phyloP scores from a whole-genome alignment of 2,329 filamentous ascomycete species.

The Nothomitra cinnamomea region DNA sequence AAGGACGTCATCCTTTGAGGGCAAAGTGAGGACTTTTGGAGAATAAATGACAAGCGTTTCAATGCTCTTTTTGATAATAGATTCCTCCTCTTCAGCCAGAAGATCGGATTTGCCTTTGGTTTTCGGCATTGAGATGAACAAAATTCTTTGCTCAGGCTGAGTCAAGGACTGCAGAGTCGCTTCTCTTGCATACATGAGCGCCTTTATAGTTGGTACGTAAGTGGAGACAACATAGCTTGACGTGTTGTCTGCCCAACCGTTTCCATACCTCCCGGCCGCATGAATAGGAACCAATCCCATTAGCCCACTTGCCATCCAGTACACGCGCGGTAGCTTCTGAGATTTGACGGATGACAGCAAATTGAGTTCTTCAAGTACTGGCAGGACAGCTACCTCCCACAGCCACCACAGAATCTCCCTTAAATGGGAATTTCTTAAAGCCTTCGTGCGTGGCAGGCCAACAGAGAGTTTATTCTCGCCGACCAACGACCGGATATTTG shows the following conservation, averaged over 20 bases:
- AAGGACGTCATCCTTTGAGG: not conserved
- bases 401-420: conserved; percentile 9
- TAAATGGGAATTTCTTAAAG: not conserved
- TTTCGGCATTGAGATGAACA: not conserved
- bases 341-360: conserved; percentile 7
- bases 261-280: not conserved
- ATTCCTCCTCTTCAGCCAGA: not conserved
- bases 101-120: not conserved
- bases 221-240: too few species aligned
- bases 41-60: not conserved
- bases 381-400: conserved; percentile 8
- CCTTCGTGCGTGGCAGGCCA: not conserved
- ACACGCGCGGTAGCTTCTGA: not conserved
- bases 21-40: not conserved
- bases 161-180: not conserved
- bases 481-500: not conserved
- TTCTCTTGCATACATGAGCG: conserved; percentile 8
- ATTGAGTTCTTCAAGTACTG: conserved; percentile 5
- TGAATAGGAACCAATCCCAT: not conserved
- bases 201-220: conserved; percentile 6
- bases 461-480: not conserved
- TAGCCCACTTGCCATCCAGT: not conserved
- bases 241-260: not conserved
- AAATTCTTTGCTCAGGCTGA: not conserved
- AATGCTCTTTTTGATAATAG: not conserved